Conservation (phyloP, 805 yeast species). For the Ogataea naganishii region DNA sequence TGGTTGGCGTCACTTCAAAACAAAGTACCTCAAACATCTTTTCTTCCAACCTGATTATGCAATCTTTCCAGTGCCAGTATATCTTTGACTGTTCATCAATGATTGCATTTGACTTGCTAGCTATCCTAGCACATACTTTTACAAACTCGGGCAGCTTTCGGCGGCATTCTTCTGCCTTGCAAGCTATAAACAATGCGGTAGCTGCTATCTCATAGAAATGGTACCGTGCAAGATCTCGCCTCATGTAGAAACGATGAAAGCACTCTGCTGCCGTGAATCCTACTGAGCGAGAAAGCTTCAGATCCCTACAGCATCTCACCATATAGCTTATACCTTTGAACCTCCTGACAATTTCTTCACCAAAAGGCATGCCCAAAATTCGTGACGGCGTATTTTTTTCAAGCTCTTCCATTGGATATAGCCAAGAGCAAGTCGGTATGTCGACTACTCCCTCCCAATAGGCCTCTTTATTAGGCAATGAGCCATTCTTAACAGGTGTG, state of each 20-base stretch:
- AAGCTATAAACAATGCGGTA: conserved; percentile 40
- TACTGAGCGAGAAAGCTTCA: conserved; percentile 39
- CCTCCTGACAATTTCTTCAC: conserved; percentile 32
- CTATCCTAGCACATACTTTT: conserved; percentile 37
- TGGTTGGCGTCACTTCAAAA: conserved; percentile 36
- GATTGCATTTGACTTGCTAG: conserved; percentile 29
- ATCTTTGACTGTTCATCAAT: conserved; percentile 38
- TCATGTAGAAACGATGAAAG: conserved; percentile 45
- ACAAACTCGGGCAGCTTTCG: conserved; percentile 40
- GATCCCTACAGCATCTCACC: conserved; percentile 31
- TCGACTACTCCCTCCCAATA: conserved; percentile 22
- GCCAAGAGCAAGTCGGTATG: conserved; percentile 18
- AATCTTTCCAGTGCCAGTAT: conserved; percentile 44
- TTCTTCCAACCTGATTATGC: conserved; percentile 35
- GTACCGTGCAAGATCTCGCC: conserved; percentile 29
- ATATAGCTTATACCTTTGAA: conserved; percentile 41
- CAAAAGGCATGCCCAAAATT: conserved; percentile 21
- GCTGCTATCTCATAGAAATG: conserved; percentile 46
- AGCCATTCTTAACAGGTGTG: no score
- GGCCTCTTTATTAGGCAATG: no score
- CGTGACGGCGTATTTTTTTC: conserved; percentile 26
- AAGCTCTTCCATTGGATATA: conserved; percentile 16
- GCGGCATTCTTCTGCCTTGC: conserved; percentile 45
- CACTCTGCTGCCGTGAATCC: conserved; percentile 37
- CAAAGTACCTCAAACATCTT: conserved; percentile 34